phyloP scores from a whole-genome alignment of 2,329 filamentous ascomycete species.

The Epichloe typhina region DNA sequence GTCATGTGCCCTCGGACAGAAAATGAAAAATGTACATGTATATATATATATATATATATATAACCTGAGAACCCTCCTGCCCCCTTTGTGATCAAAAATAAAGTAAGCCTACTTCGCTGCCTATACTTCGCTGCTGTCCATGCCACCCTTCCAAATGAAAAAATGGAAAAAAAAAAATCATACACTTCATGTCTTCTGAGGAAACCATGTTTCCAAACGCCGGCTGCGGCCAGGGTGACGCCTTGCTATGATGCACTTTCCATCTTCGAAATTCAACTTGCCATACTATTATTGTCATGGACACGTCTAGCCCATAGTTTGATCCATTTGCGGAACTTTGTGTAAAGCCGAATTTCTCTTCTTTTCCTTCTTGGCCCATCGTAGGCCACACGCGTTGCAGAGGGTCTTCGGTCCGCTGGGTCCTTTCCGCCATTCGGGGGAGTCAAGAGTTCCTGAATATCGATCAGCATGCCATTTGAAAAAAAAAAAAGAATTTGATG shows the following conservation, averaged over 20 bases:
- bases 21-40: too few species aligned
- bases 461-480: background rate
- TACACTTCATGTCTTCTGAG: background rate
- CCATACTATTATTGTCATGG: background rate
- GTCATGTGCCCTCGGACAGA: too few species aligned
- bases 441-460: conserved; percentile 62
- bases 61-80: too few species aligned
- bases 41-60: too few species aligned
- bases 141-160: background rate
- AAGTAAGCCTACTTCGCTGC: too few species aligned
- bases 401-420: conserved; percentile 86
- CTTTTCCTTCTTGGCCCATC: conserved; percentile 73
- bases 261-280: background rate
- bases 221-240: background rate
- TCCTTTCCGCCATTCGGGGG: conserved; percentile 95
- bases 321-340: conserved; percentile 11
- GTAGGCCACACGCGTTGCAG: conserved; percentile 82
- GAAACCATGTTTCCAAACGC: conserved; percentile 1
- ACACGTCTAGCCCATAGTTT: conserved; percentile 9
- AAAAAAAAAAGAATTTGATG: background rate
- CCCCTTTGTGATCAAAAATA: too few species aligned
- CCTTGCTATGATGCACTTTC: background rate
- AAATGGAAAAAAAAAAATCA: background rate
- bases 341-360: conserved; percentile 31
- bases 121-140: too few species aligned